Base-by-base conservation (phyloP, 2,329 filamentous ascomycete genomes). In the Chrysoporthe deuterocubensis region DNA sequence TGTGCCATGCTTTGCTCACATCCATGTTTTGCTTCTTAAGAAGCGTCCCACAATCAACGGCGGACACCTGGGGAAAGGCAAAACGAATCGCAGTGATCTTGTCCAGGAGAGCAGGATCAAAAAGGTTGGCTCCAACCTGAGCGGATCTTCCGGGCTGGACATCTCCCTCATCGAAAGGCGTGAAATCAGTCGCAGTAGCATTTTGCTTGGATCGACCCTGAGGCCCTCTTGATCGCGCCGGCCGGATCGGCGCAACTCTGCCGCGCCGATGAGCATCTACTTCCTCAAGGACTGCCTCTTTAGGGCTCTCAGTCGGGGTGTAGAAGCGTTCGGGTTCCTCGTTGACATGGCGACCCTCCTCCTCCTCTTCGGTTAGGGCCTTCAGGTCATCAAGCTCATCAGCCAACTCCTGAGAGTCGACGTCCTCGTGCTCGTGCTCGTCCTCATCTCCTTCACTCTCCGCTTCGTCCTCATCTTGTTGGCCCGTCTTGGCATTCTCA, bases 31-130 rank as follows among this genome's bases (percentile, higher is more conserved):
- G 75, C n/a, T 72, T 75, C 6, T 72, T 69, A 3, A 84, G 71
- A 1, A 81, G 73, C 7, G 75, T 73, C 62, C 82, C 76, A 63
- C 81, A 80, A 8, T 76, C 71, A 2, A 75, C 71, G 7, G 76
- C 71, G 0, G 79, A 73, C 9, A 77, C 79, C 7, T 74, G 72
- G 2, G 84, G 84, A 56, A 84, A 87, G 0, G 83, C 82, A 18
- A 75, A 72, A 56, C 76, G 78, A 42, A 70, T 37, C 21, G 69
- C 69, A 14, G 64, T 69, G 42, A 70, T 57, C 18, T 67, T 69
- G 52, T 71, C 69, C n/a, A 69, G 44, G 16, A 69, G 32, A n/a
- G 65, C 43, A n/a, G 56, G 61, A 42, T 64, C 62, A n/a, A 48
- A 34, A 34, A 46, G 59, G 18, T 44, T 52, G 21, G 34, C 14